These are phyloP conservation scores for Cladobotryum mycophilum DNA, from an alignment of 2,329 filamentous ascomycete species.

Conservation along the genomic window DNA sequence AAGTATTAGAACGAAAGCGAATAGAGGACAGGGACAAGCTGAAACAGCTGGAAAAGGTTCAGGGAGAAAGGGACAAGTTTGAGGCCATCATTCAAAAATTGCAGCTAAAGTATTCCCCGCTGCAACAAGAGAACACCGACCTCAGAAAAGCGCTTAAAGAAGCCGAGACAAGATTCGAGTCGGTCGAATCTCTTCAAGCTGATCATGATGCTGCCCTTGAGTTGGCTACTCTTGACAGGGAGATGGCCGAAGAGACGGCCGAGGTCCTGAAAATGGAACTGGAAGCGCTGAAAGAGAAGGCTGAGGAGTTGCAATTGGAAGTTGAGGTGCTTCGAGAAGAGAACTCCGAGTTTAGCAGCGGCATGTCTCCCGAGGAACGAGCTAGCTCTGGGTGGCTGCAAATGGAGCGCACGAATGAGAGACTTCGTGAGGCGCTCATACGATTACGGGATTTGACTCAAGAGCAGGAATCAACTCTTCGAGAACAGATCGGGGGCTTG, in stretches of 20 bases:
- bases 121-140: constrained; percentile 72
- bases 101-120: constrained; percentile 79
- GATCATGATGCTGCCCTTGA: constrained; percentile 84
- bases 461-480: constrained; percentile 75
- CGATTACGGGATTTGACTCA: constrained; percentile 80
- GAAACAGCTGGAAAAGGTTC: constrained; percentile 68
- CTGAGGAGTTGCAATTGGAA: constrained; percentile 82
- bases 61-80: constrained; percentile 70
- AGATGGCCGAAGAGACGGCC: constrained; percentile 92
- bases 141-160: constrained; percentile 74
- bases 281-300: constrained; percentile 65
- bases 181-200: constrained; percentile 65
- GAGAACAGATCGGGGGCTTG: constrained; percentile 65
- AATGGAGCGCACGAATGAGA: constrained; percentile 84
- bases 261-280: constrained; percentile 77
- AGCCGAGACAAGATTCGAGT: constrained; percentile 59
- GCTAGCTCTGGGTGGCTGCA: constrained; percentile 84
- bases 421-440: constrained; percentile 77
- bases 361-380: constrained; percentile 83
- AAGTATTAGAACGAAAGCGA: constrained; percentile 81
- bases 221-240: constrained; percentile 79
- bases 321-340: constrained; percentile 82
- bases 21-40: constrained; percentile 79
- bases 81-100: constrained; percentile 85
- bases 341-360: constrained; percentile 74